These are phyloP conservation scores for Plectosphaerella plurivora DNA, from an alignment of 2,329 filamentous ascomycete species.

Conservation along the genomic window DNA sequence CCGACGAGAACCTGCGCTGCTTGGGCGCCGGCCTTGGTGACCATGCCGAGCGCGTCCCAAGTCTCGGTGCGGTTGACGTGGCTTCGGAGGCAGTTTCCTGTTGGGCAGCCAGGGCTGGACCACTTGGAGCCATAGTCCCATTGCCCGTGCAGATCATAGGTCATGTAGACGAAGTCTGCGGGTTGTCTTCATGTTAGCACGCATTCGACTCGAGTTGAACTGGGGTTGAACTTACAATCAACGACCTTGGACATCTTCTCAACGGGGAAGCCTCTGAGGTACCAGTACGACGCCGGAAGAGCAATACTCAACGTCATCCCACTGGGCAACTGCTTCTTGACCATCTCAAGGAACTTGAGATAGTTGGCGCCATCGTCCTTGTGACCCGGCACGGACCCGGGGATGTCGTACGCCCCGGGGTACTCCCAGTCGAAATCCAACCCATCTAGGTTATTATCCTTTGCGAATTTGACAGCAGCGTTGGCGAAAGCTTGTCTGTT, in stretches of 20 bases:
- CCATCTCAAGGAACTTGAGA: constrained; percentile 19
- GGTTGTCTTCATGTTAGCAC: no score
- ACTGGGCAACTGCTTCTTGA: constrained; percentile 5
- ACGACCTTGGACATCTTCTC: constrained; percentile 19
- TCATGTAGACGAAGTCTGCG: constrained; percentile 26
- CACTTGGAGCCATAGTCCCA: constrained; percentile 20
- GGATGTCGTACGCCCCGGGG: constrained; percentile 27
- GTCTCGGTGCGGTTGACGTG: constrained; percentile 36
- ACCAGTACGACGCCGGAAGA: constrained; percentile 33
- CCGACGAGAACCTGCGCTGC: constrained; percentile 25
- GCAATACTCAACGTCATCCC: constrained; percentile 28
- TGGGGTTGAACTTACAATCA: constrained; percentile 13
- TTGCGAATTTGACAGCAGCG: constrained; percentile 32
- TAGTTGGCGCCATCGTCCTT: constrained; percentile 24
- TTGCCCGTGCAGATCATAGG: constrained; percentile 27
- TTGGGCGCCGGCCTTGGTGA: constrained; percentile 26
- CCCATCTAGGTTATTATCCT: constrained; percentile 33
- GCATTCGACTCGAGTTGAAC: no score
- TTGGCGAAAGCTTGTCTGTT: constrained; percentile 32
- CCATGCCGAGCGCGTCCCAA: constrained; percentile 24
- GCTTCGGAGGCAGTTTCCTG: constrained; percentile 27
- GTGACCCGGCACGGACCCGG: constrained; percentile 21
- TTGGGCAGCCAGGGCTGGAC: constrained; percentile 17
- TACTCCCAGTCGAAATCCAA: constrained; percentile 34
- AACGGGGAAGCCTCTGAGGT: constrained; percentile 29